Evolutionary conservation across 2,329 filamentous ascomycete species (phyloP), one percentile per base, ranked within the genome.

Genomic region (Monilinia polystroma): DNA sequence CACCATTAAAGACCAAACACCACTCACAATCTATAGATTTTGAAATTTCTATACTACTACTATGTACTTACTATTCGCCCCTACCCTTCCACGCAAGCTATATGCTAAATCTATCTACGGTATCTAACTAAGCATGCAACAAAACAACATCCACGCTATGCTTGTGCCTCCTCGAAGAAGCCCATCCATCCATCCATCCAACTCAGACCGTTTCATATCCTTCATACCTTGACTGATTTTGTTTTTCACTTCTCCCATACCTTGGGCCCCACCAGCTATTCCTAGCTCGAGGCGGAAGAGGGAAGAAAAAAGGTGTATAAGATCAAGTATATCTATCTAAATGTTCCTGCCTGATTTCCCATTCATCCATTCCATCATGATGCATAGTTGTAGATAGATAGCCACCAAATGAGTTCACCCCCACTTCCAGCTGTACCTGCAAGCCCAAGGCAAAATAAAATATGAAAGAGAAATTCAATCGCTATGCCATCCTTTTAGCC

Each of bases 301-400:
- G 26, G 14, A 14, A n/a, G 7, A 32, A 47, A 63, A 47, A 41
- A 53, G 45, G 41, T 54, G 38, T 41, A 51, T 60, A 45, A 60
- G 47, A 53, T 60, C 55, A 66, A 60, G 64, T 60, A 66, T 60
- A 66, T 60, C 63, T 65, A 66, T 66, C 53, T 64, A 64, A 55
- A 41, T 58, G 20, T 49, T 38, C 20, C 35, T 66, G 57, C 51
- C 57, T 53, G 51, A 16, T 23, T 38, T 59, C 26, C n/a, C 29
- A 51, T 35, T 47, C 47, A 23, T 32, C 56, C 53, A 41, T 52
- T 57, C 38, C 29, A 59, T 59, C 35, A 29, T 45, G 26, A 53
- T 29, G 16, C 55, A 64, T 63, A 49, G 43, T 53, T 10, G 29
- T 49, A 57, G 51, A 41, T 38, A 59, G 56, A 23, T 14, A 32